phyloP scores from a whole-genome alignment of 345 rosid species.

The Syzygium aqueum region DNA sequence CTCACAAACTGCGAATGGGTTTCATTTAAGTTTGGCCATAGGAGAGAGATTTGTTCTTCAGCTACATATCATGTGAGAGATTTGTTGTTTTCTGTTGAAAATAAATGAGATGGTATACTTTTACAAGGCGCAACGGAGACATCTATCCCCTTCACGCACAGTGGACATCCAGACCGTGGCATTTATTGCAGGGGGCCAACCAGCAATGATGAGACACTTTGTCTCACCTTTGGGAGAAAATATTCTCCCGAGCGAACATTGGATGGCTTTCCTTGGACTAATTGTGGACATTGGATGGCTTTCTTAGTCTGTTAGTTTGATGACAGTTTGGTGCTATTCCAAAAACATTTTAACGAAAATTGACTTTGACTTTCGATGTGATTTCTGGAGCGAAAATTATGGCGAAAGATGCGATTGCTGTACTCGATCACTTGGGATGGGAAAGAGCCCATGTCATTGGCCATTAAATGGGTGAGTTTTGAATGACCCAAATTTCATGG shows the following conservation, averaged over 20 bases:
- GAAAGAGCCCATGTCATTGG: conserved; percentile 25
- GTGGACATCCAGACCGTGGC: not conserved
- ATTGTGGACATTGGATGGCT: not conserved
- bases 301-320: too few species aligned
- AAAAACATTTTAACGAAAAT: too few species aligned
- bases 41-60: not conserved
- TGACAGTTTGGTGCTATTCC: too few species aligned
- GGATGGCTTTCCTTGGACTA: not conserved
- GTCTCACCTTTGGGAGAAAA: not conserved
- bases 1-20: not conserved
- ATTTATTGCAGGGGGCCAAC: not conserved
- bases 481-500: not conserved
- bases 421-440: too few species aligned
- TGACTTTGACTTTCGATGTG: too few species aligned
- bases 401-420: too few species aligned
- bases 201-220: not conserved
- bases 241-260: too few species aligned
- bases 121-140: not conserved
- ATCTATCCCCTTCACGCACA: too few species aligned
- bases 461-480: conserved; percentile 82
- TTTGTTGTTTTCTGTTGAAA: not conserved
- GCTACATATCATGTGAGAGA: not conserved
- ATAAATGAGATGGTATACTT: not conserved
- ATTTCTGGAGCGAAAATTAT: too few species aligned
- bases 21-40: not conserved